phyloP scores from a whole-genome alignment of 768 basidiomycete species.

The Gelatoporia subvermispora region DNA sequence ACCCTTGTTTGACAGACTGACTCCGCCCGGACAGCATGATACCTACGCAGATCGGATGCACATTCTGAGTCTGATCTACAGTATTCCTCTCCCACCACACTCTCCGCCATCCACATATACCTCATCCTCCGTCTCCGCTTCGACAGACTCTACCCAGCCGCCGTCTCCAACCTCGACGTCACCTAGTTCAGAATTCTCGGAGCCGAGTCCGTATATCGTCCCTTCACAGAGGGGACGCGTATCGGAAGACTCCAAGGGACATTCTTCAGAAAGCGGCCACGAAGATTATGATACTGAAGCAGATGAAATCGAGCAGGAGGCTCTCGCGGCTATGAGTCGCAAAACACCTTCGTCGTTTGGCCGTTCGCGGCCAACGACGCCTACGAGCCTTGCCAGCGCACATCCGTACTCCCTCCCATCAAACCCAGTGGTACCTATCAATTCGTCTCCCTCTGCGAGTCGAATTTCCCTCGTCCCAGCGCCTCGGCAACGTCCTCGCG shows the following conservation, averaged over 20 bases:
- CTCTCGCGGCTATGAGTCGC: no score
- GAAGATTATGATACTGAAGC: conserved; percentile 6
- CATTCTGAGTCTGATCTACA: conserved; percentile 85
- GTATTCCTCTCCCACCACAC: conserved; percentile 73
- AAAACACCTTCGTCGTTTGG: conserved; percentile 4
- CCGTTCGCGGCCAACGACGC: conserved; percentile 3
- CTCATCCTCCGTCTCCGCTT: conserved; percentile 36
- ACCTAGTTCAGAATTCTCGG: conserved; percentile 27
- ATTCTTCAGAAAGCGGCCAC: conserved; percentile 6
- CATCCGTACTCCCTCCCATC: conserved; percentile 14
- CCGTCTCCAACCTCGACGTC: conserved; percentile 46
- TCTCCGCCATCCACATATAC: conserved; percentile 51
- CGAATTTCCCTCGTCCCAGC: conserved; percentile 7
- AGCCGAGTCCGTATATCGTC: neutral
- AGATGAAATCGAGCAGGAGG: neutral
- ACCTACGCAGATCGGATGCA: conserved; percentile 94
- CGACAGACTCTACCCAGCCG: conserved; percentile 47
- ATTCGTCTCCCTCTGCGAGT: neutral
- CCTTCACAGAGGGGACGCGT: conserved; percentile 5
- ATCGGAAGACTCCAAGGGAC: conserved; percentile 4
- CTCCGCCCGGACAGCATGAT: conserved; percentile 59
- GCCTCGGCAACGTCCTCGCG: conserved; percentile 34
- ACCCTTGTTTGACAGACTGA: neutral
- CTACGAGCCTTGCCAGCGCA: conserved; percentile 6
- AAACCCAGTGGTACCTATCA: neutral